Percentiles rank a stretch among this genome's conserved stretches.
Evolutionary conservation across 2,329 filamentous ascomycete species (phyloP).

Genomic region (Fusarium clavum): DNA sequence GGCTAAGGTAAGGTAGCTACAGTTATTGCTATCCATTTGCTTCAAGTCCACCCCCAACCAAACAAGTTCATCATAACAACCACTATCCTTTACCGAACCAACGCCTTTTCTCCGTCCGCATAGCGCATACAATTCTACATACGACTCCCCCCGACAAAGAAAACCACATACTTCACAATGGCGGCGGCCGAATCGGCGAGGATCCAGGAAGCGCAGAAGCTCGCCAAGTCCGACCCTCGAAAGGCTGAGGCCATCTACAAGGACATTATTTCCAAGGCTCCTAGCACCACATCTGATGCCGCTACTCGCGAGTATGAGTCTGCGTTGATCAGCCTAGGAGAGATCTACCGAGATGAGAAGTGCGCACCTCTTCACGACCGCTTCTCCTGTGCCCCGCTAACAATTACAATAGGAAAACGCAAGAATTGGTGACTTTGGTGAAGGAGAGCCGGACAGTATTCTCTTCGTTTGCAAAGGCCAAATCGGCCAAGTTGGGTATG

Average conservation of each 20-base stretch:
- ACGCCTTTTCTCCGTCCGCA: neutral
- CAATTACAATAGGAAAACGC: slow-evolving; percentile 70
- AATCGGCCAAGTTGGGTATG: slow-evolving; percentile 97
- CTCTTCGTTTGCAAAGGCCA: slow-evolving; percentile 97
- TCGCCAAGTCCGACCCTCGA: slow-evolving; percentile 81
- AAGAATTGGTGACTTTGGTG: slow-evolving; percentile 90
- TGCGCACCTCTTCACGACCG: slow-evolving; percentile 56
- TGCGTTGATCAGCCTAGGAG: slow-evolving; percentile 87
- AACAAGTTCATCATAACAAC: slow-evolving; percentile 35
- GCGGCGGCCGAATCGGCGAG: slow-evolving; percentile 69
- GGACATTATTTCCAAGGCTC: slow-evolving; percentile 86
- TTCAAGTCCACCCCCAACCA: slow-evolving; percentile 33
- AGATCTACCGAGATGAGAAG: slow-evolving; percentile 92
- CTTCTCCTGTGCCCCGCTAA: slow-evolving; percentile 23
- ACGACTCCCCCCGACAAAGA: slow-evolving; percentile 18
- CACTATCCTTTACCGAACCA: slow-evolving; percentile 9
- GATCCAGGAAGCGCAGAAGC: slow-evolving; percentile 89
- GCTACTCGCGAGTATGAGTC: slow-evolving; percentile 92
- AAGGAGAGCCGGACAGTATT: slow-evolving; percentile 90
- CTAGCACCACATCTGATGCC: slow-evolving; percentile 83
- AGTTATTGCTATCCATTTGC: slow-evolving; percentile 26
- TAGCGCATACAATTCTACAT: slow-evolving; percentile 8
- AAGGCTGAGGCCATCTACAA: slow-evolving; percentile 92
- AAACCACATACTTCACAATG: slow-evolving; percentile 55
- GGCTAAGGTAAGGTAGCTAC: slow-evolving; percentile 37